phyloP scores from a whole-genome alignment of 257 asterid species.

The Scutellaria galericulata region DNA sequence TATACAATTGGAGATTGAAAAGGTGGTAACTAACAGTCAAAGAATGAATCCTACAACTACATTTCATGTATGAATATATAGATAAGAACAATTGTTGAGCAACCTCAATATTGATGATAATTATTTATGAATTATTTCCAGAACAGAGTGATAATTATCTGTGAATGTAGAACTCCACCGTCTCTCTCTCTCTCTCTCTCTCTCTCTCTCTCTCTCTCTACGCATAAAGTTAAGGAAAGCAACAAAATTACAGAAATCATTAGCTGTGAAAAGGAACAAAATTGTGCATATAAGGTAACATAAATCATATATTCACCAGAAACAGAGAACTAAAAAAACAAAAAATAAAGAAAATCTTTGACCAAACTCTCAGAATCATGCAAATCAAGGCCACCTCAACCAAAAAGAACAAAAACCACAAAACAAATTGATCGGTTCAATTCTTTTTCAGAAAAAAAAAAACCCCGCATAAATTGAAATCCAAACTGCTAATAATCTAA shows the following conservation, averaged over 20 bases:
- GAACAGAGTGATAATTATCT: slow-evolving; percentile 13
- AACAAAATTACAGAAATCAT: slow-evolving; percentile 22
- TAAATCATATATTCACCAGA: slow-evolving; percentile 6
- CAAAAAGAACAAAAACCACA: neutral
- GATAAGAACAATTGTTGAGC: neutral
- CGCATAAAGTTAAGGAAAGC: neutral
- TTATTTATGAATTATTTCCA: slow-evolving; percentile 12
- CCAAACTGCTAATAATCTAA: slow-evolving; percentile 12
- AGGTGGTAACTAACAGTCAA: slow-evolving; percentile 1
- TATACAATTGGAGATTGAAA: neutral
- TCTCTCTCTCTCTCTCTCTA: slow-evolving; percentile 26
- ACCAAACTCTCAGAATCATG: slow-evolving; percentile 24
- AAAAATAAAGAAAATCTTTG: neutral
- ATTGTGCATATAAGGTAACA: neutral
- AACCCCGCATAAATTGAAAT: neutral
- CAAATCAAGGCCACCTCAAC: slow-evolving; percentile 26
- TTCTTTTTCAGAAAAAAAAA: neutral
- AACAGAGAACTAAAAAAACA: slow-evolving; percentile 1
- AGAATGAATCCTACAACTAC: neutral
- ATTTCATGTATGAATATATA: slow-evolving; percentile 7
- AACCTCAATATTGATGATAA: neutral
- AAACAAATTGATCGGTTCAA: slow-evolving; percentile 7
- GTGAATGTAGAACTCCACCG: slow-evolving; percentile 11
- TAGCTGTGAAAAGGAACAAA: slow-evolving; percentile 24
- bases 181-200: slow-evolving; percentile 15